These are phyloP conservation scores for Hyaloscypha variabilis DNA, from an alignment of 495 filamentous ascomycete genomes.

Conservation along the genomic window DNA sequence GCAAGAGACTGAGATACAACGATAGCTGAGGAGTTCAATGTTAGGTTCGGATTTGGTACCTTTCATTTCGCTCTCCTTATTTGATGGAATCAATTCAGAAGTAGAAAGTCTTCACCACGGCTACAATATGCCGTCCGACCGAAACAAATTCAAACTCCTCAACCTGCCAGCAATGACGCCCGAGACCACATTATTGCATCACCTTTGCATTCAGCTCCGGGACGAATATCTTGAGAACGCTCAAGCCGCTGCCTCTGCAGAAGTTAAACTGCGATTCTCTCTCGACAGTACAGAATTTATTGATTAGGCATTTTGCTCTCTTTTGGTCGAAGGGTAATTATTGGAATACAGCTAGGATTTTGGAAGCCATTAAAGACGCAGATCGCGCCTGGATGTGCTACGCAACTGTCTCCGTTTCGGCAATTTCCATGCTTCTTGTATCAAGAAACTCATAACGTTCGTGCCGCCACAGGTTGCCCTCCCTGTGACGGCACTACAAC, in stretches of 20 bases:
- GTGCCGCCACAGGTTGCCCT: slow-evolving; percentile 9
- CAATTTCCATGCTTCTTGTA: slow-evolving; percentile 5
- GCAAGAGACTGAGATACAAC: neutral
- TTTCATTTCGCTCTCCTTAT: neutral
- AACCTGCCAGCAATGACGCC: neutral
- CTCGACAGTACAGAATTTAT: slow-evolving; percentile 4
- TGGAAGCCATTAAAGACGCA: slow-evolving; percentile 18
- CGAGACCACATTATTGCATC: slow-evolving; percentile 4
- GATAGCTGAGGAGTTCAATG: neutral
- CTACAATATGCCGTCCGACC: neutral
- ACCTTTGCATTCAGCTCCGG: slow-evolving; percentile 9
- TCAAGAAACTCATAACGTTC: slow-evolving; percentile 11
- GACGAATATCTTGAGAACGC: slow-evolving; percentile 4
- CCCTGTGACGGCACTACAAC: slow-evolving; percentile 8
- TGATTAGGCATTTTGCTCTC: neutral
- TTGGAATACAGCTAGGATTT: slow-evolving; percentile 9
- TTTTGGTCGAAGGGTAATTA: neutral
- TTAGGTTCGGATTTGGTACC: neutral
- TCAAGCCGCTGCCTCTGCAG: slow-evolving; percentile 13
- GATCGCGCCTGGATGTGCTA: slow-evolving; percentile 8
- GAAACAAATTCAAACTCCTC: neutral
- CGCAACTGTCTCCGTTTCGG: slow-evolving; percentile 13
- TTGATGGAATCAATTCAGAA: neutral
- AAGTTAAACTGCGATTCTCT: slow-evolving; percentile 9
- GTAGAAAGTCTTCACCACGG: neutral